phyloP scores from a whole-genome alignment of 805 yeast genomes.

The Yarrowia porcina region DNA sequence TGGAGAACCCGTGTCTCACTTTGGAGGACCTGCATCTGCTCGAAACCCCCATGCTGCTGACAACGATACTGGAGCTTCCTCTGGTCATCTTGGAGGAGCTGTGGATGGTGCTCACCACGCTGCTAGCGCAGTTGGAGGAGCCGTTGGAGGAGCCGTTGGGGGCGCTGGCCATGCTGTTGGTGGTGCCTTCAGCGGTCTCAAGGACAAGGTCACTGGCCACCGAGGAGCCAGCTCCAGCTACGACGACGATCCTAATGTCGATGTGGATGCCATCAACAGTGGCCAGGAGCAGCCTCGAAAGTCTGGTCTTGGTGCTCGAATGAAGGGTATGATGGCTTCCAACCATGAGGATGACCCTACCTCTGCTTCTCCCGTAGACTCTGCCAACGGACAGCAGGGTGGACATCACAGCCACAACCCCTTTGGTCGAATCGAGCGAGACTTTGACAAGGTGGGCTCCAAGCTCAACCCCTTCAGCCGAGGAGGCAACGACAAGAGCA shows the following conservation, averaged over 20 bases:
- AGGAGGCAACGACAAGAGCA: background rate
- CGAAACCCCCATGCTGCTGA: conserved; percentile 24
- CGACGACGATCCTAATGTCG: conserved; percentile 17
- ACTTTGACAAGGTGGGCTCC: background rate
- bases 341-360: conserved; percentile 19
- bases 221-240: background rate
- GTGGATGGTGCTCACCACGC: conserved; percentile 40
- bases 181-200: conserved; percentile 16
- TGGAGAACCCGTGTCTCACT: conserved; percentile 2
- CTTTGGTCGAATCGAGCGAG: conserved; percentile 2
- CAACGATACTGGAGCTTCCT: background rate
- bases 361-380: background rate
- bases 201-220: conserved; percentile 27
- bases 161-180: conserved; percentile 34
- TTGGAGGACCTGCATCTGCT: conserved; percentile 14
- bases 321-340: conserved; percentile 22
- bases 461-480: conserved; percentile 1
- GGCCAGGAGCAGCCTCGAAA: conserved; percentile 11
- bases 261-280: conserved; percentile 3
- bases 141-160: conserved; percentile 44
- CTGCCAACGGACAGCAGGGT: background rate
- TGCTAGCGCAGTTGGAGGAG: conserved; percentile 42
- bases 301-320: conserved; percentile 2
- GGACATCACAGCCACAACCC: background rate
- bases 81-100: conserved; percentile 42